Base-by-base conservation (phyloP, 2,329 filamentous ascomycete species). In the Monascus ruber region DNA sequence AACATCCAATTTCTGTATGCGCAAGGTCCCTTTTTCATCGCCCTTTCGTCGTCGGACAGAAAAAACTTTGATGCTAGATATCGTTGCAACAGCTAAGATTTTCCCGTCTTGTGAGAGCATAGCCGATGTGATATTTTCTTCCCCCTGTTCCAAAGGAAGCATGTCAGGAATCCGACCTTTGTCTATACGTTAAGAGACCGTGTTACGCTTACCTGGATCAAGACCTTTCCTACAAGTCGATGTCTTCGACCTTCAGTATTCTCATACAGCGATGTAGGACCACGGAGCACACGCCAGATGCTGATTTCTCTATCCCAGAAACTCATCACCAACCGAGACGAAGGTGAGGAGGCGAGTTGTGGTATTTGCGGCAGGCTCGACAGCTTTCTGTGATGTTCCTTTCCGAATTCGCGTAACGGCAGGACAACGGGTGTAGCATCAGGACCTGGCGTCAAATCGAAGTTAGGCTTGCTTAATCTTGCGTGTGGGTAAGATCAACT, bases 251-350 rank as follows among this genome's bases (percentile, higher is more conserved):
- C 54, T 33, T 62, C 59, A 2, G 62, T 55, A 26, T 61, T 56
- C 35, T 74, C 68, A 11, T 60, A 52, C 34, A 53, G 42, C 27
- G 73, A 58, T 72, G 77, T 44, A 70, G 58, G 43, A 52, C 56
- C 50, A 58, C 64, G 49, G 28, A 59, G 56, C 24, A 83, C 64
- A 32, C 71, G 75, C 87, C 88, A 98, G 44, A 98, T 75, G 49
- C 83, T 80, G 36, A 96, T 71, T 58, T 93, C 84, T 40, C 83
- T 75, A 47, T 89, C 85, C 86, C 88, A 96, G 84, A 87, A 96
- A 59, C 85, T 85, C 53, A 91, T 76, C 25, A 98, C 66, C 24
- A 95, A 68, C 36, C 91, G 77, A 33, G 80, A 79, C 33, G 74
- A 74, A 1, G 80, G 70, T 3, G 88, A 83, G 48, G 85, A 88